Conservation (phyloP, 2,329 filamentous ascomycete genomes). For the Cladosporium sp. region DNA sequence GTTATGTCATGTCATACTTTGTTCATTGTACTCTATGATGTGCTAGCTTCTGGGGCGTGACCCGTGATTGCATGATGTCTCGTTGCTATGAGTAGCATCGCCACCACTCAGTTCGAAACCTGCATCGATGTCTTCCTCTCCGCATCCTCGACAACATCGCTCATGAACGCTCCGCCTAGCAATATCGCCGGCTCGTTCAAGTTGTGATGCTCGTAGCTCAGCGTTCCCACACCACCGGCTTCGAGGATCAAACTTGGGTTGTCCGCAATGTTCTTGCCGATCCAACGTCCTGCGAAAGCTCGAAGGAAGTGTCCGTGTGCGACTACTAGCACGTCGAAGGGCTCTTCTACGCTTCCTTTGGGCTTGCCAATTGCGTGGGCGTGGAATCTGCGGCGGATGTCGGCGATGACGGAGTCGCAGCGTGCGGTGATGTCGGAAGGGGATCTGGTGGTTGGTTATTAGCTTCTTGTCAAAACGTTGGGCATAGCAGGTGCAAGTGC, state of each 20-base stretch:
- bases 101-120: neutral
- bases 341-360: slow-evolving; percentile 40
- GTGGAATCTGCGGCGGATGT: slow-evolving; percentile 63
- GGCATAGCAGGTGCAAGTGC: neutral
- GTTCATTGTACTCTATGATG: neutral
- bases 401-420: slow-evolving; percentile 73
- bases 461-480: neutral
- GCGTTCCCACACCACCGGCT: slow-evolving; percentile 54
- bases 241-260: slow-evolving; percentile 83
- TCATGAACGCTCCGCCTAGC: slow-evolving; percentile 54
- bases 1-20: neutral
- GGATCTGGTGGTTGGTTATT: slow-evolving; percentile 49
- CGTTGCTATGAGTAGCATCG: neutral
- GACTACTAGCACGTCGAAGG: slow-evolving; percentile 73
- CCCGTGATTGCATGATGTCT: neutral
- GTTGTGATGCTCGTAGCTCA: slow-evolving; percentile 55
- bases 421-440: slow-evolving; percentile 72
- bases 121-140: slow-evolving; percentile 29
- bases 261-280: slow-evolving; percentile 69
- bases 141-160: slow-evolving; percentile 49
- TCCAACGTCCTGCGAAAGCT: slow-evolving; percentile 86
- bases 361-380: slow-evolving; percentile 55
- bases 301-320: slow-evolving; percentile 89
- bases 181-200: slow-evolving; percentile 55
- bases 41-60: neutral